Base-by-base conservation (phyloP, 2,329 filamentous ascomycete species). In the Colletotrichum horii region DNA sequence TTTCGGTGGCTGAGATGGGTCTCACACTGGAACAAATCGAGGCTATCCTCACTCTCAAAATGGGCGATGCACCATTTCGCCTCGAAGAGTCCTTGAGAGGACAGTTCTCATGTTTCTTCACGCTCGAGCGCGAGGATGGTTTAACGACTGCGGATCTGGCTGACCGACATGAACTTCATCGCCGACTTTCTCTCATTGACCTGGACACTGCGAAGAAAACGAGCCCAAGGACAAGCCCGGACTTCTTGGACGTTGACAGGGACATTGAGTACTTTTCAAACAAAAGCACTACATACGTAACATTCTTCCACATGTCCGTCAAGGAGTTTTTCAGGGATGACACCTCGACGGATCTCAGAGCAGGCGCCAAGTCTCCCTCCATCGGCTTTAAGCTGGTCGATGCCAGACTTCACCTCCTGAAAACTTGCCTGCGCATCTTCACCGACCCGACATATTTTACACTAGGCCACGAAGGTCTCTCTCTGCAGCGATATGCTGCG, bases 71-170 rank as follows among this genome's bases (percentile, higher is more conserved):
- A 8, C 86, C 82, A 2, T 83, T 83, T 79, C 83, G 83, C 16
- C 81, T 87, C 1, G 85, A 87, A 64, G 85, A 87, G n/a, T 83
- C 83, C 1, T 78, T 89, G 0, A 82, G 87, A 3, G 85, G 84
- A 0, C 85, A 87, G 61, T 89, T 86, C 60, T 84, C 85, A 1
- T 87, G 86, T 66, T 88, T 89, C 62, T 89, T 89, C 55, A 84
- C 83, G 8, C 81, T 89, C 1, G 83, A 86, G 65, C 81, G 87
- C 0, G 85, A 88, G 38, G 87, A 88, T 61, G 86, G 85, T 1
- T 77, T 86, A 12, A 85, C 85, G 0, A 87, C 85, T 0, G 84
- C 86, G 19, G 85, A 87, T 58, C 78, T 87, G 2, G 80, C 85
- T 43, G 84, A 84, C 19, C 82, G 85, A n/a, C 79, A 82, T 64